phyloP scores from a whole-genome alignment of 2,329 filamentous ascomycete species.

The Phaeosphaeriaceae sp. region DNA sequence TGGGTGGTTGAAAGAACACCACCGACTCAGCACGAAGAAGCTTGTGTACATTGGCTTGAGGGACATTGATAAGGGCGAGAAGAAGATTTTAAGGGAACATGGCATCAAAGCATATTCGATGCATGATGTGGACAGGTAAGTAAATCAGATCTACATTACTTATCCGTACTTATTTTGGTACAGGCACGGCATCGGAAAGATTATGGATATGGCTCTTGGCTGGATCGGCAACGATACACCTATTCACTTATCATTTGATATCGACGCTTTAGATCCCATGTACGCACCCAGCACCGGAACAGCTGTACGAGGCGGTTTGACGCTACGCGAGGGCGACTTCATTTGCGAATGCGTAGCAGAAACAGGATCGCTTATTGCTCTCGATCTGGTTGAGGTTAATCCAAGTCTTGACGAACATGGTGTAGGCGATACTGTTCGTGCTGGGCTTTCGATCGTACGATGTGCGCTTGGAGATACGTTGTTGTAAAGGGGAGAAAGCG shows the following conservation, averaged over 20 bases:
- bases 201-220: conserved; percentile 97
- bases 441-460: conserved; percentile 87
- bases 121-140: conserved; percentile 92
- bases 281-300: conserved; percentile 97
- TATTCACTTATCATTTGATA: conserved; percentile 96
- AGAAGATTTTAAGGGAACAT: conserved; percentile 85
- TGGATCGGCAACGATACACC: conserved; percentile 95
- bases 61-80: conserved; percentile 93
- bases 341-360: conserved; percentile 76
- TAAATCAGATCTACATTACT: conserved; percentile 1
- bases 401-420: conserved; percentile 61
- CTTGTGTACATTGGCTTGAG: conserved; percentile 95
- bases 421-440: conserved; percentile 84
- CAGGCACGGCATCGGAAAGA: conserved; percentile 89
- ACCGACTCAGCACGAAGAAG: conserved; percentile 76
- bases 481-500: conserved; percentile 67
- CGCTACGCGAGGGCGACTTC: conserved; percentile 92
- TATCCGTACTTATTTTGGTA: neutral
- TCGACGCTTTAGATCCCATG: conserved; percentile 93
- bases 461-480: conserved; percentile 92
- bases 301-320: conserved; percentile 90
- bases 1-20: conserved; percentile 82
- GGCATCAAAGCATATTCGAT: conserved; percentile 97
- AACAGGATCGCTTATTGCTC: conserved; percentile 62
- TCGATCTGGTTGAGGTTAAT: conserved; percentile 64